Evolutionary conservation across 192 early-diverging fungal genomes (phyloP).

Genomic region (Radiomyces spectabilis): DNA sequence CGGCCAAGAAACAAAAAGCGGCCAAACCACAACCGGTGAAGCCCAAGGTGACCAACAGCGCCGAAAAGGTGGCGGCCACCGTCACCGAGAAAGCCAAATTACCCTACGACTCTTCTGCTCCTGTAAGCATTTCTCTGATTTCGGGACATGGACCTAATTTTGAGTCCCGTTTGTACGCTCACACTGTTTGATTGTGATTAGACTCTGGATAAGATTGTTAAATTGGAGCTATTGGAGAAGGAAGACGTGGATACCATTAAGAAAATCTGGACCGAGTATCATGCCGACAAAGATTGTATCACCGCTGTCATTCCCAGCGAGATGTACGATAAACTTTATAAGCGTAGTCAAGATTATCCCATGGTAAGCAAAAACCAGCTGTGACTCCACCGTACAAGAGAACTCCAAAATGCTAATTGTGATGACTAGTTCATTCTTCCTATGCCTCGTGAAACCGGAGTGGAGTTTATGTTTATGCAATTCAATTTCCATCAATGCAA

Average conservation of each 20-base stretch:
- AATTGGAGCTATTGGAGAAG: constrained; percentile 28
- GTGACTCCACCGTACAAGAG: constrained; percentile 1
- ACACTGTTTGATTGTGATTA: background rate
- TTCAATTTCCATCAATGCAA: constrained; percentile 77
- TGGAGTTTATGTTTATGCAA: constrained; percentile 85
- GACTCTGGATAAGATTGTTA: constrained; percentile 31
- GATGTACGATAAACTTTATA: constrained; percentile 18
- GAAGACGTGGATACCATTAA: constrained; percentile 19
- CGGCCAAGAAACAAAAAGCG: constrained; percentile 8
- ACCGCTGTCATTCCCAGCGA: constrained; percentile 26
- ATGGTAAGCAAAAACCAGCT: constrained; percentile 26
- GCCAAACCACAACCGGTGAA: background rate
- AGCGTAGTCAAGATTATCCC: constrained; percentile 28
- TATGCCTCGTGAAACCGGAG: constrained; percentile 66
- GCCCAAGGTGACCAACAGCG: background rate
- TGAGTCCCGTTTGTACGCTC: background rate
- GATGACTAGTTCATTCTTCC: constrained; percentile 74
- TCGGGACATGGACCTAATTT: background rate
- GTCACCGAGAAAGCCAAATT: constrained; percentile 10
- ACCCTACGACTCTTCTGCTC: constrained; percentile 29
- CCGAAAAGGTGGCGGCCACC: constrained; percentile 2
- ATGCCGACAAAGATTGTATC: constrained; percentile 28
- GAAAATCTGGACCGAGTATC: constrained; percentile 31
- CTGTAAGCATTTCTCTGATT: constrained; percentile 7
- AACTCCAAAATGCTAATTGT: constrained; percentile 27